Conservation (phyloP, 2,329 filamentous ascomycete genomes). For the Plenodomus biglobosus region DNA sequence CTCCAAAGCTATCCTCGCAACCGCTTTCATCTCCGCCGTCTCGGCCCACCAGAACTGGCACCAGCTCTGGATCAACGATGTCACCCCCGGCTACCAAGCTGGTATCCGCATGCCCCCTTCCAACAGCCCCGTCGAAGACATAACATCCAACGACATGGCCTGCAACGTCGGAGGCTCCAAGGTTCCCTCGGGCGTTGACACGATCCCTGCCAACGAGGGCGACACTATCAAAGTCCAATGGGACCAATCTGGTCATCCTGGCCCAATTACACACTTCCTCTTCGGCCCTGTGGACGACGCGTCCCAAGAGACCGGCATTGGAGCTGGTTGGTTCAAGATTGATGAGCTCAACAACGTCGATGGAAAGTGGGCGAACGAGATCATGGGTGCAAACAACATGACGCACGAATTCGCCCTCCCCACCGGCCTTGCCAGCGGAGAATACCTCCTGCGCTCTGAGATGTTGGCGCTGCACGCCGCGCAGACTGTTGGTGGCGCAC, state of each 20-base stretch:
- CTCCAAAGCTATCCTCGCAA: slow-evolving; percentile 31
- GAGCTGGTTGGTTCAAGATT: slow-evolving; percentile 44
- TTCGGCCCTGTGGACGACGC: slow-evolving; percentile 59
- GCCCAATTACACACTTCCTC: slow-evolving; percentile 41
- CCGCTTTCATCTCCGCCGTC: slow-evolving; percentile 28
- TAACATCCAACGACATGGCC: slow-evolving; percentile 36
- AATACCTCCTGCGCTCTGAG: slow-evolving; percentile 48
- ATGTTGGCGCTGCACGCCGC: slow-evolving; percentile 51
- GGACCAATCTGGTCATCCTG: slow-evolving; percentile 38
- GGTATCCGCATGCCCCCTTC: slow-evolving; percentile 40
- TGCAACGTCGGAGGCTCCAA: slow-evolving; percentile 38
- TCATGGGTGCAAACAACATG: slow-evolving; percentile 44
- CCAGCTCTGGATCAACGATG: slow-evolving; percentile 37
- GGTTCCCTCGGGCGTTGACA: slow-evolving; percentile 33
- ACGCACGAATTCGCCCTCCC: slow-evolving; percentile 44
- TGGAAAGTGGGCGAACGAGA: slow-evolving; percentile 40
- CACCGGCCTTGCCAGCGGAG: slow-evolving; percentile 43
- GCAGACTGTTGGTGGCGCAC: slow-evolving; percentile 38
- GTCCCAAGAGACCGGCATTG: slow-evolving; percentile 31
- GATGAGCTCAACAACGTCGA: slow-evolving; percentile 32
- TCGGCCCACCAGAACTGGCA: slow-evolving; percentile 40
- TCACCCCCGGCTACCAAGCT: slow-evolving; percentile 32
- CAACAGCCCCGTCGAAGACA: slow-evolving; percentile 39
- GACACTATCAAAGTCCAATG: slow-evolving; percentile 40
- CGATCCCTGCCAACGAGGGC: slow-evolving; percentile 30